Evolutionary conservation across 2,329 filamentous ascomycete species (phyloP), one percentile per base, ranked within the genome.

Genomic region (Xylaria polymorpha): DNA sequence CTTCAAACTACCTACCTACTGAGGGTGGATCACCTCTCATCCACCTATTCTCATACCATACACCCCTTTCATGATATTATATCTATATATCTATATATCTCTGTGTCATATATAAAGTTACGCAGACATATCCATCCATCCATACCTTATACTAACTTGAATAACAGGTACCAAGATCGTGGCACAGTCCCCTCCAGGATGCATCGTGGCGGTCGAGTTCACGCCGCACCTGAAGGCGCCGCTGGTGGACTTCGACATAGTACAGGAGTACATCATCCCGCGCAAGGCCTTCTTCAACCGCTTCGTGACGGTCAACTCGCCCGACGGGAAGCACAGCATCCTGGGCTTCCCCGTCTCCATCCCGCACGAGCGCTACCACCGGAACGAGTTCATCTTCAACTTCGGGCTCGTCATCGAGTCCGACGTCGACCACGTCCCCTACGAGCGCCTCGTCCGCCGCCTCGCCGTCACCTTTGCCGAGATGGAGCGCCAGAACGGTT

Each of bases 341-440:
- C 86, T 99, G 41, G 94, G 94, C 18, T 94, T 94, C 76, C 96
- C 96, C 0, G 91, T 98, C 62, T 95, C 94, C 78, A 93, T 98
- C 77, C 89, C 91, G 61, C 88, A 94, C 72, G 87, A 90, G 64
- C 91, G 91, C 74, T 97, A 98, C 78, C 89, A 92, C 77, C 91
- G 96, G 67, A 97, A 97, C 81, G 93, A 97, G 80, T 98, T 98
- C 84, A 97, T 98, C 78, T 99, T 98, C 88, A 98, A 98, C 81
- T 97, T 98, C 78, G 94, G 94, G 68, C 85, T 98, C 53, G 91
- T 97, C 35, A 85, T 97, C 59, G 88, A 92, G 60, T 81, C 81
- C 56, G 84, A 86, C 61, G 83, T 84, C 63, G 92, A 97, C 77
- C 92, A 92, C 79, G 88, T 88, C 58, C 91, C 91, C 41, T 97